Evolutionary conservation across 78 protist genomes (phyloP).

Genomic region (Neovahlkampfia damariscottae): DNA sequence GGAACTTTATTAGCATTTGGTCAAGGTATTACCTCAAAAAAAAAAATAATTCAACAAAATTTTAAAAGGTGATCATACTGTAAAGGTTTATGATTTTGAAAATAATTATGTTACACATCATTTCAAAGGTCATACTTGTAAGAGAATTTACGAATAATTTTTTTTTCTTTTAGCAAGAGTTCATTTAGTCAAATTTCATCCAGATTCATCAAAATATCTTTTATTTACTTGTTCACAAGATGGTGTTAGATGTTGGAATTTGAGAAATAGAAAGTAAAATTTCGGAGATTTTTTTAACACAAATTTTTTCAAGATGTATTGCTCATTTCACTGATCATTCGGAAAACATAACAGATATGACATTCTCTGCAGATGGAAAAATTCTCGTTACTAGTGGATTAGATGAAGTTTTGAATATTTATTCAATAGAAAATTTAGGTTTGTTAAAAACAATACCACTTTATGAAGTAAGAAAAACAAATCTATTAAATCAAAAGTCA

Average conservation of each 20-base stretch:
- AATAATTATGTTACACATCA: not conserved
- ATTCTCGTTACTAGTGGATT: not conserved
- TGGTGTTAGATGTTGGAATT: not conserved
- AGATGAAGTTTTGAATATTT: not conserved
- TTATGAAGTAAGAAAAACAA: not conserved
- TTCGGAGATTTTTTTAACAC: too few relatives aligned
- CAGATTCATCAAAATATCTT: not conserved
- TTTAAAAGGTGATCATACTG: too few relatives aligned
- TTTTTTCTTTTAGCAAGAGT: too few relatives aligned
- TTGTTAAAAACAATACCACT: not conserved
- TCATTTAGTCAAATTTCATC: too few relatives aligned
- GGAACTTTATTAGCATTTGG: not conserved
- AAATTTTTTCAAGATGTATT: too few relatives aligned
- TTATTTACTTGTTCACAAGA: not conserved
- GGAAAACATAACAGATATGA: not conserved
- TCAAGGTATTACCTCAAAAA: not conserved
- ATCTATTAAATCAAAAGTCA: not conserved
- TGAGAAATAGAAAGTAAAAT: not conserved
- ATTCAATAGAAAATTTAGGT: not conserved
- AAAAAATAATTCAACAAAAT: too few relatives aligned
- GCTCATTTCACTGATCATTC: not conserved
- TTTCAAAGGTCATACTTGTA: not conserved
- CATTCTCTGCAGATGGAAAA: not conserved
- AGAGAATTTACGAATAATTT: too few relatives aligned
- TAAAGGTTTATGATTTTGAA: not conserved